phyloP scores from a whole-genome alignment of 495 filamentous ascomycete species.

The Penicillium canariense region DNA sequence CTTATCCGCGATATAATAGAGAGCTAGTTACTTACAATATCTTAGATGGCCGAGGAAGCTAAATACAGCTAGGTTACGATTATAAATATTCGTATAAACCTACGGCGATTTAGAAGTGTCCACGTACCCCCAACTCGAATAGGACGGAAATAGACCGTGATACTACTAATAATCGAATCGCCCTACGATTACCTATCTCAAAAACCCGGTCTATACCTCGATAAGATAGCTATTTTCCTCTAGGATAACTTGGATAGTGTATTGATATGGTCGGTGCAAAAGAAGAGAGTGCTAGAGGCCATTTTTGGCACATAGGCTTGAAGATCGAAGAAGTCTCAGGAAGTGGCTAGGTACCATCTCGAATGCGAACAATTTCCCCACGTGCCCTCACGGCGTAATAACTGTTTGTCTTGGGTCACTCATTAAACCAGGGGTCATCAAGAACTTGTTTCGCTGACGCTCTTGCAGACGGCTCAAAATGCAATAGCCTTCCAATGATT shows the following conservation, averaged over 20 bases:
- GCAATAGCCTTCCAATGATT: constrained; percentile 31
- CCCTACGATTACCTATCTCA: not conserved
- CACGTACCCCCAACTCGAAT: not conserved
- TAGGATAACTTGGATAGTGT: too few relatives aligned
- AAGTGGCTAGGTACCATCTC: constrained; percentile 1
- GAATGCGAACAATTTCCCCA: not conserved
- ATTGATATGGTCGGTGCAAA: too few relatives aligned
- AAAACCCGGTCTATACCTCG: too few relatives aligned
- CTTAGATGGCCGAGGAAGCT: not conserved
- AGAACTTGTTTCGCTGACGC: constrained; percentile 34
- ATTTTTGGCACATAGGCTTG: too few relatives aligned
- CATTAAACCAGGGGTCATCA: constrained; percentile 34
- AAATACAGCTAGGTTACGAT: not conserved
- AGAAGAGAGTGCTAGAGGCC: too few relatives aligned
- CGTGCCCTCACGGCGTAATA: not conserved
- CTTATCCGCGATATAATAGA: not conserved
- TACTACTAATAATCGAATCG: not conserved
- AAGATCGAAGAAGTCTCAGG: not conserved
- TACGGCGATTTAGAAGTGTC: not conserved
- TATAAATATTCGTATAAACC: not conserved
- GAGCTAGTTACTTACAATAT: not conserved
- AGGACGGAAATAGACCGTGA: not conserved
- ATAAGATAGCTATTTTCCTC: too few relatives aligned
- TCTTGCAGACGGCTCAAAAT: constrained; percentile 33
- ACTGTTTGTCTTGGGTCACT: too few relatives aligned